Percentiles rank a stretch among this genome's conserved stretches.
These are phyloP conservation scores for Coprinopsis strossmayeri DNA, from an alignment of 768 basidiomycete species.

Conservation along the genomic window DNA sequence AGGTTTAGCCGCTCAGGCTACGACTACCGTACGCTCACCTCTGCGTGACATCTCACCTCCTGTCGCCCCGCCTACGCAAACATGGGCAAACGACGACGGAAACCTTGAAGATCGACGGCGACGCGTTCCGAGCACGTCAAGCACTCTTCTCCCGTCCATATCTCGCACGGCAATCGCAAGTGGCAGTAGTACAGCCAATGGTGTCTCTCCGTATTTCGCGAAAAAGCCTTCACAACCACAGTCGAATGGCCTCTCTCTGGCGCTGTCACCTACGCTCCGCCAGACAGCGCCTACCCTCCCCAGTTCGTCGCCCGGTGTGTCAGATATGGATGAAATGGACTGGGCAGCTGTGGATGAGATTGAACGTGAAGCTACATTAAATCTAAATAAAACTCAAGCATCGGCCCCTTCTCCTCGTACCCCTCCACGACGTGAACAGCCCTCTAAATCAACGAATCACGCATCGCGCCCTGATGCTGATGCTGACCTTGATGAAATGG, in stretches of 20 bases:
- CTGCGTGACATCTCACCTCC: conserved; percentile 32
- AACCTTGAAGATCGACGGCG: conserved; percentile 33
- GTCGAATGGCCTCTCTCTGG: neutral
- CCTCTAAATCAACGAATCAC: neutral
- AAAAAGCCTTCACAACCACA: conserved; percentile 2
- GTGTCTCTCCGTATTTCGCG: conserved; percentile 8
- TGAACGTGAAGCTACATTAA: conserved; percentile 2
- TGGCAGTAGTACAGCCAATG: neutral
- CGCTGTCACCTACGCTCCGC: conserved; percentile 7
- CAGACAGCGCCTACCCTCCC: neutral
- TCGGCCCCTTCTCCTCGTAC: neutral
- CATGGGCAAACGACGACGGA: conserved; percentile 28
- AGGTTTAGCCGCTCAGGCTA: conserved; percentile 6
- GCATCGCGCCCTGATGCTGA: neutral
- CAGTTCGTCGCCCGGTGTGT: neutral
- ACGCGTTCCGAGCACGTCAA: conserved; percentile 22
- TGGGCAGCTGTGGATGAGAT: neutral
- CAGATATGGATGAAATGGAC: conserved; percentile 9
- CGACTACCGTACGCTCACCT: conserved; percentile 24
- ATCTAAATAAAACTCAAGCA: neutral
- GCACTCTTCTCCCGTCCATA: conserved; percentile 15
- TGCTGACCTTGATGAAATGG: neutral
- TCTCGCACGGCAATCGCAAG: conserved; percentile 7
- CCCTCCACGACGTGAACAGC: neutral
- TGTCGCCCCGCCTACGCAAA: conserved; percentile 17